These are phyloP conservation scores for Lodderomyces theae DNA, from an alignment of 1,139 yeast species.

Conservation along the genomic window DNA sequence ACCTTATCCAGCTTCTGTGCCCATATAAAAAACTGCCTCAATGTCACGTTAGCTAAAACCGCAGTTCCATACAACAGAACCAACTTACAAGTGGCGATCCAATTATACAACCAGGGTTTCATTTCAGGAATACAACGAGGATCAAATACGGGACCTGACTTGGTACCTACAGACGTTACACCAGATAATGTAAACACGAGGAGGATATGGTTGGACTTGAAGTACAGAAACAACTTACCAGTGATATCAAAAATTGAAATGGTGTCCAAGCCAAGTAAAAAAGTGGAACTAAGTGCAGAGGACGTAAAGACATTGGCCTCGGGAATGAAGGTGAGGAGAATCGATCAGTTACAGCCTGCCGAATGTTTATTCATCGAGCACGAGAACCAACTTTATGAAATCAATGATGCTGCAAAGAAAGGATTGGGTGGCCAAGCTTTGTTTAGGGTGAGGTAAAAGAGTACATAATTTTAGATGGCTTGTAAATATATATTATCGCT, in stretches of 20 bases:
- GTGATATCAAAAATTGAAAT: conserved; percentile 71
- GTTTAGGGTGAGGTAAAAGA: conserved; percentile 63
- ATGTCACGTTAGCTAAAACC: conserved; percentile 71
- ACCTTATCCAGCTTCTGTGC: conserved; percentile 83
- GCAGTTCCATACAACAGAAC: conserved; percentile 81
- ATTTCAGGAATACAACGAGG: conserved; percentile 83
- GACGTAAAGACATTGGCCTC: conserved; percentile 74
- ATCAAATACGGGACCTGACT: conserved; percentile 86
- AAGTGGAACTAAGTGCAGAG: conserved; percentile 57
- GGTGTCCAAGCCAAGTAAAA: conserved; percentile 82
- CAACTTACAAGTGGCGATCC: conserved; percentile 79
- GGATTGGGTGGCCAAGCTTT: conserved; percentile 74
- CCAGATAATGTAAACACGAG: conserved; percentile 85
- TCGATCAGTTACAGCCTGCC: conserved; percentile 85
- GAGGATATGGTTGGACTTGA: conserved; percentile 87
- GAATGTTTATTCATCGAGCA: conserved; percentile 67
- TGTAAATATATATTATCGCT: conserved; percentile 1
- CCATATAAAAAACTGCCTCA: conserved; percentile 83
- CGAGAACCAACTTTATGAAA: conserved; percentile 55
- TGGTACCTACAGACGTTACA: conserved; percentile 70
- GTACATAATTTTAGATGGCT: too few relatives aligned
- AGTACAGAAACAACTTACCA: conserved; percentile 77
- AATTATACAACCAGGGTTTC: conserved; percentile 88
- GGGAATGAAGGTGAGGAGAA: conserved; percentile 71
- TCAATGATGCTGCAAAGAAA: conserved; percentile 81